Percentiles rank a stretch among this genome's conserved stretches.
These are phyloP conservation scores for Rhynchospora tenuis DNA, from an alignment of 176 grass and related monocot species.

Conservation along the genomic window DNA sequence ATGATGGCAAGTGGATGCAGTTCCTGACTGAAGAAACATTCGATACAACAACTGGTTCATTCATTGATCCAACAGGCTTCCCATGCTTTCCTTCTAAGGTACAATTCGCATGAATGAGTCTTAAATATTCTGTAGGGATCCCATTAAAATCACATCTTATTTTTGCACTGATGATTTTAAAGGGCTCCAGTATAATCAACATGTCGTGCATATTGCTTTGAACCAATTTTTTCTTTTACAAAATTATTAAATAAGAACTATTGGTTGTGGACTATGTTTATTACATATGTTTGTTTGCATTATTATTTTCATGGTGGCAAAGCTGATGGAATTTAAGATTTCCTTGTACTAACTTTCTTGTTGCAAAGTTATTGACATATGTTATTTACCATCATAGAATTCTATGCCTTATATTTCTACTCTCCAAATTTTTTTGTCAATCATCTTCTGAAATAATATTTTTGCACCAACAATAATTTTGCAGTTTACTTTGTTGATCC, in stretches of 20 bases:
- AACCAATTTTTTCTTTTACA: background rate
- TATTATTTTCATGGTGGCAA: background rate
- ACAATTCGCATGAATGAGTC: background rate
- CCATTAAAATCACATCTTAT: background rate
- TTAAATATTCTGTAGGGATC: background rate
- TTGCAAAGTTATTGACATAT: background rate
- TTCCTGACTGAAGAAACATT: slow-evolving; percentile 65
- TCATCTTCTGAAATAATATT: too few relatives aligned
- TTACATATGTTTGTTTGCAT: background rate
- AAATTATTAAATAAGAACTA: background rate
- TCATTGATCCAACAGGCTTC: slow-evolving; percentile 47
- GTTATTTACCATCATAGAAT: background rate
- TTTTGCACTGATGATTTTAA: background rate
- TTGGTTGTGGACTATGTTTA: background rate
- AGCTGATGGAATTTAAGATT: background rate
- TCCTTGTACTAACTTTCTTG: background rate
- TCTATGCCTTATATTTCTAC: background rate
- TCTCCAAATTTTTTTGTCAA: background rate
- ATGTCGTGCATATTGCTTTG: background rate
- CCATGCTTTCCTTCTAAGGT: slow-evolving; percentile 82
- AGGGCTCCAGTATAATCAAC: background rate
- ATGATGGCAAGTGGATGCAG: slow-evolving; percentile 76
- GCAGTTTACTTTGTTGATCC: background rate
- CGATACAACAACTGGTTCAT: slow-evolving; percentile 32
- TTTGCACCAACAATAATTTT: too few relatives aligned